phyloP scores from a whole-genome alignment of 495 filamentous ascomycete genomes.

The Penicillium parvum region DNA sequence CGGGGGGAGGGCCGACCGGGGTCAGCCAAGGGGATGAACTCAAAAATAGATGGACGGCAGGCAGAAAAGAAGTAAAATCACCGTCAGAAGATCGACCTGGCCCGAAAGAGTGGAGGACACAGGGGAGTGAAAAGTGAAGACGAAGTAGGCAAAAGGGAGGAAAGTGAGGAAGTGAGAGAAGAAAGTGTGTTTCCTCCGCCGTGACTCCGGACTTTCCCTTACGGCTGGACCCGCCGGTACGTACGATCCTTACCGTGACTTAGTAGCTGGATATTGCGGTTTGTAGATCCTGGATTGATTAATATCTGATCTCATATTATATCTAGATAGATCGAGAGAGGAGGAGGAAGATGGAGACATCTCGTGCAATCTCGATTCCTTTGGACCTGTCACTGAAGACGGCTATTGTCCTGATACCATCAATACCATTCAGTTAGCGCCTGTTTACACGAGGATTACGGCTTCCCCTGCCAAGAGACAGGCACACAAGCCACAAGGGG shows the following conservation, averaged over 20 bases:
- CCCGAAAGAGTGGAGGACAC: constrained; percentile 31
- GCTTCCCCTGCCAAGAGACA: constrained; percentile 7
- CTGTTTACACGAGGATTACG: too few species aligned
- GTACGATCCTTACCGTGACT: too few species aligned
- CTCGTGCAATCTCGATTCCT: constrained; percentile 8
- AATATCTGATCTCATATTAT: too few species aligned
- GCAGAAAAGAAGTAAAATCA: constrained; percentile 1
- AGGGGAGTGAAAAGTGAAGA: neutral
- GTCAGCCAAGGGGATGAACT: constrained; percentile 1
- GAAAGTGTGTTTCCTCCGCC: constrained; percentile 7
- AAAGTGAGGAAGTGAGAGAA: constrained; percentile 20
- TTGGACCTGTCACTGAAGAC: constrained; percentile 7
- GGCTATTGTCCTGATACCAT: too few species aligned
- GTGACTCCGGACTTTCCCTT: constrained; percentile 21
- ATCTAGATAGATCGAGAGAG: too few species aligned
- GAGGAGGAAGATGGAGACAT: too few species aligned
- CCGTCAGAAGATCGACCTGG: constrained; percentile 1
- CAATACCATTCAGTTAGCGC: too few species aligned
- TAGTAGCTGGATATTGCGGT: too few species aligned
- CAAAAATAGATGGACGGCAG: neutral
- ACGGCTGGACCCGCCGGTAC: constrained; percentile 8
- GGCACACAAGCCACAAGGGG: constrained; percentile 16
- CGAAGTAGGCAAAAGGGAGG: constrained; percentile 2
- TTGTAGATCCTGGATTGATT: too few species aligned
- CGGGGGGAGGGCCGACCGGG: constrained; percentile 1